Evolutionary conservation across 768 basidiomycete species (phyloP).

Genomic region (Russula lepida): DNA sequence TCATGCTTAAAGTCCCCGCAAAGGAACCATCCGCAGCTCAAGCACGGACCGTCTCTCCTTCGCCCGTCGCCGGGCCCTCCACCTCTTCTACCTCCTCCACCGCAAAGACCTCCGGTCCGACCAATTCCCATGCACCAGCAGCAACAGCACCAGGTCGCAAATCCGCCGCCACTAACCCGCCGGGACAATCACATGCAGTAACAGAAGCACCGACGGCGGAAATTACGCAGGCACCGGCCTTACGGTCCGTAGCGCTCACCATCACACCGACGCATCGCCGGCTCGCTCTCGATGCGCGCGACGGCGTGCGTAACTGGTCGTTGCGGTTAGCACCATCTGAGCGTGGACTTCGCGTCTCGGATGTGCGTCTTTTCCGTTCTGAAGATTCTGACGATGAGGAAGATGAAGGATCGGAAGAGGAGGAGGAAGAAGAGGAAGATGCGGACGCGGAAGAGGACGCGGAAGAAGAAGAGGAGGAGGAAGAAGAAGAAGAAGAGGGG

Average conservation of each 20-base stretch:
- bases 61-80: constrained; percentile 20
- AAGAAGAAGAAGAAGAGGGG: constrained; percentile 29
- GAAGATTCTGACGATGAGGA: constrained; percentile 57
- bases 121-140: constrained; percentile 14
- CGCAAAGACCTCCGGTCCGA: constrained; percentile 6
- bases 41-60: constrained; percentile 21
- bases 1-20: constrained; percentile 20
- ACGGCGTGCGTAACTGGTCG: constrained; percentile 70
- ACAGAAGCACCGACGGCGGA: constrained; percentile 13
- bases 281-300: constrained; percentile 51
- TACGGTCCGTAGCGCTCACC: constrained; percentile 23
- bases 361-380: constrained; percentile 45
- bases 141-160: constrained; percentile 18
- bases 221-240: constrained; percentile 13
- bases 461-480: constrained; percentile 33
- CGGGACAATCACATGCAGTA: constrained; percentile 1
- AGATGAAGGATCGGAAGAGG: constrained; percentile 44
- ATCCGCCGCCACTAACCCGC: background rate
- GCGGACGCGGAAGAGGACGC: constrained; percentile 31
- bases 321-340: constrained; percentile 54
- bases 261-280: constrained; percentile 47
- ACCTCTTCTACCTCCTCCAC: background rate
- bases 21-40: background rate
- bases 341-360: constrained; percentile 43
- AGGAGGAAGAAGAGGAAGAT: constrained; percentile 38